A percentile compares a stretch with the other conserved stretches of the same genome.
Evolutionary conservation across 352 stramenopile genomes (phyloP).

Genomic region (Saprolegnia diclina): DNA sequence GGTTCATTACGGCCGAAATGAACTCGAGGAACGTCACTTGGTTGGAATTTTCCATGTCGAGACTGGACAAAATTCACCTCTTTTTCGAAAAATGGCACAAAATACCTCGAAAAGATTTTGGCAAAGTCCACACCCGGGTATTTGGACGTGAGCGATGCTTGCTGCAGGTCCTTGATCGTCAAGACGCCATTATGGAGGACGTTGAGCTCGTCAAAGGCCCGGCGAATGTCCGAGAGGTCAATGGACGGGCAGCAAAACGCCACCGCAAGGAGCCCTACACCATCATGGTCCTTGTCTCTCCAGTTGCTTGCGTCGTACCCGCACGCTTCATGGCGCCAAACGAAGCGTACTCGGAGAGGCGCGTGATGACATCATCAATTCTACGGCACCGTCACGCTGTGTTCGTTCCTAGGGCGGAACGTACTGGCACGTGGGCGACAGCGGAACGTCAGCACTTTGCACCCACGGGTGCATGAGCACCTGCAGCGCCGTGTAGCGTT

Average conservation of each 20-base stretch:
- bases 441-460: conserved; percentile 43
- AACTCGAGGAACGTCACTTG: conserved; percentile 76
- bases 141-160: conserved; percentile 38
- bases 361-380: not conserved
- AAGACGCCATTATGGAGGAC: conserved; percentile 56
- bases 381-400: not conserved
- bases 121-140: conserved; percentile 62
- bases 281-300: not conserved
- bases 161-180: conserved; percentile 58
- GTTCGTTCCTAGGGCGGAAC: not conserved
- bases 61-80: conserved; percentile 29
- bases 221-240: conserved; percentile 44
- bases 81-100: not conserved
- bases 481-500: conserved; percentile 56
- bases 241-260: conserved; percentile 65
- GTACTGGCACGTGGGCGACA: conserved; percentile 38
- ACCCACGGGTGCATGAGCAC: conserved; percentile 69
- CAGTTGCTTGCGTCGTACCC: not conserved
- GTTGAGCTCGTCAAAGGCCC: conserved; percentile 78
- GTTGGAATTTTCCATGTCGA: conserved; percentile 68
- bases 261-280: conserved; percentile 52
- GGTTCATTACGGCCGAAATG: conserved; percentile 58
- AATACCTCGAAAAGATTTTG: conserved; percentile 51
- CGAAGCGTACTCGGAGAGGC: conserved; percentile 48
- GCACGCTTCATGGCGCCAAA: conserved; percentile 38